These are phyloP conservation scores for Sclerospora graminicola DNA, from an alignment of 352 stramenopile species.

Conservation along the genomic window DNA sequence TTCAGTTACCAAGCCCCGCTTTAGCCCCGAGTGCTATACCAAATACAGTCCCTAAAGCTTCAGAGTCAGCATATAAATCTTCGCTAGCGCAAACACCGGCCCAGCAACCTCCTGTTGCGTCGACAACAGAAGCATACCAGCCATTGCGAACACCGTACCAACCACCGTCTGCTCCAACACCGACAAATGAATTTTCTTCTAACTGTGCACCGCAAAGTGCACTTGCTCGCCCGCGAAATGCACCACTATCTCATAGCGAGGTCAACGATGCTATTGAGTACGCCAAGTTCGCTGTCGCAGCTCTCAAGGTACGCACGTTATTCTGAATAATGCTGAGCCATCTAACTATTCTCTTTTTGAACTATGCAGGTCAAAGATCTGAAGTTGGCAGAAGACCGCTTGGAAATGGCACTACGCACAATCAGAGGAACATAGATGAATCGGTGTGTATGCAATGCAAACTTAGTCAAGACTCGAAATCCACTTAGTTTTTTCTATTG, in stretches of 20 bases:
- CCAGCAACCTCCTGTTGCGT: neutral
- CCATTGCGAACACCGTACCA: slow-evolving; percentile 6
- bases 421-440: slow-evolving; percentile 36
- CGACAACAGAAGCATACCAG: neutral
- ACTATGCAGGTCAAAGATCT: slow-evolving; percentile 58
- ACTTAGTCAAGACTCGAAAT: neutral
- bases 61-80: neutral
- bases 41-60: slow-evolving; percentile 1
- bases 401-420: slow-evolving; percentile 63
- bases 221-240: slow-evolving; percentile 19
- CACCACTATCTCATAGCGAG: slow-evolving; percentile 48
- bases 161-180: slow-evolving; percentile 8
- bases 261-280: slow-evolving; percentile 80
- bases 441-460: too few relatives aligned
- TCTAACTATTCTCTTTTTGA: neutral
- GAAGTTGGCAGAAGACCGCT: slow-evolving; percentile 61
- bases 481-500: slow-evolving; percentile 3
- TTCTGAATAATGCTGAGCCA: neutral
- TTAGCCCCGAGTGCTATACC: slow-evolving; percentile 6
- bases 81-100: neutral
- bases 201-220: slow-evolving; percentile 11
- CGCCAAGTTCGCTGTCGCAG: slow-evolving; percentile 72
- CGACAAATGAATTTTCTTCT: slow-evolving; percentile 10
- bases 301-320: slow-evolving; percentile 45
- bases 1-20: neutral